Base-by-base conservation (phyloP, 75 land plant species). In the Pinus taeda region DNA sequence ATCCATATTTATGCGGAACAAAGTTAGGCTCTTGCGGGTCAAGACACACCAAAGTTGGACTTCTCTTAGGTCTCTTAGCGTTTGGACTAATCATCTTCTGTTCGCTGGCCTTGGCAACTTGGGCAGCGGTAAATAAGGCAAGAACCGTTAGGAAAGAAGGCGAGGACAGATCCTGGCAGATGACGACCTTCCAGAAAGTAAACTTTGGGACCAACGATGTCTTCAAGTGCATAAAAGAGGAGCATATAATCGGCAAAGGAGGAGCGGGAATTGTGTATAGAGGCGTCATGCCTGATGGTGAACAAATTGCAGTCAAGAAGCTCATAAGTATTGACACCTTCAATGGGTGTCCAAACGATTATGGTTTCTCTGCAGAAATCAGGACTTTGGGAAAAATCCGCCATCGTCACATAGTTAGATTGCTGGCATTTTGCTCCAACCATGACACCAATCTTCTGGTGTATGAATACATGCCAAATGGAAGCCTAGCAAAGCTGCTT, bases 251-350 rank as follows among this genome's bases (percentile, higher is more conserved):
- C 17, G 95, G 92, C 0, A 90, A 87, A 80, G 95, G 95, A 21
- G 95, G 93, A 13, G 90, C 95, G 2, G 95, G 95, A 14, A 87
- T 88, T 55, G 95, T 93, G 7, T 93, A 93, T 87, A 93, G 88
- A 75, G 95, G 95, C 0, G 0, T 80, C 37, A 84, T 83, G 80
- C 84, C 88, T 0, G 77, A 83, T 66, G 98, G 96, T 15, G 78
- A 74, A 11, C 89, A 86, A 61, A 79, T 95, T 39, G 98, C 96
- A 4, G 96, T 93, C 37, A 95, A 95, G 62, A 91, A 90, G 63
- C 88, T 89, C 15, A 72, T 83, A 17, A 81, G 80, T 0, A 55
- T 79, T 33, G 33, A 1, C 33, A 33, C 33, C 1, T 33, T 33
- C 33, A 33, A 33, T 53, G 75, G 75, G 6, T 55, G 64, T 6